Evolutionary conservation across 768 basidiomycete species (phyloP), one percentile per base, ranked within the genome.

Genomic region (Pisolithus sp.): DNA sequence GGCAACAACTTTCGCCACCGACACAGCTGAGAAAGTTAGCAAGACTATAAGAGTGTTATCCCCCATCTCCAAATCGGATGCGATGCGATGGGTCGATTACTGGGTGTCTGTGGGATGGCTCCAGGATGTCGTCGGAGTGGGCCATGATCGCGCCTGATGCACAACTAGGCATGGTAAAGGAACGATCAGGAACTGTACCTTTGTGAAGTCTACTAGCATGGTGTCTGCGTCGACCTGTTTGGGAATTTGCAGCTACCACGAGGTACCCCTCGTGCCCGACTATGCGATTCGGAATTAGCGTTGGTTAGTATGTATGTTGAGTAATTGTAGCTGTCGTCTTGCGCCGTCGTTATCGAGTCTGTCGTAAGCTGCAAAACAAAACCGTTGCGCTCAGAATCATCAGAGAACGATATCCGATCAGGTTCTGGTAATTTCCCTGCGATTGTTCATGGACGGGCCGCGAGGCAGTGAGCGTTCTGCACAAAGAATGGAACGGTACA

Each of bases 31-130:
- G 40, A 49, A 37, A 2, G 51, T 68, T 46, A 75, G 76, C 53
- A 42, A 54, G 49, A 70, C 69, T 8, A 67, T 77, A 59, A 60
- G 55, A 20, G 46, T 44, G 1, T 53, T 73, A 2, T 53, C 57
- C 23, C 54, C 61, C 5, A 50, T 75, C 6, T 62, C 55, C 8
- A 51, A 53, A 1, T 51, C 46, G 0, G 66, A 73, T 42, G 71
- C 52, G 12, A 46, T 34, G 3, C 50, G 49, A n/a, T 76, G 73
- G 71, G 60, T 76, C 3, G 61, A 60, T 9, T 75, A 75, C 50
- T 75, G 73, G 73, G 64, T 52, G 37, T 59, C 53, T 15, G 52
- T 49, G 10, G 63, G 62, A 18, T 61, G 68, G 53, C 60, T 68
- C 20, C 34, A 38, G 31, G 46, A 47, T 26, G 45, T 20, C 18